These are phyloP conservation scores for Fusarium sp. DNA, from an alignment of 2,329 filamentous ascomycete genomes.

Conservation along the genomic window DNA sequence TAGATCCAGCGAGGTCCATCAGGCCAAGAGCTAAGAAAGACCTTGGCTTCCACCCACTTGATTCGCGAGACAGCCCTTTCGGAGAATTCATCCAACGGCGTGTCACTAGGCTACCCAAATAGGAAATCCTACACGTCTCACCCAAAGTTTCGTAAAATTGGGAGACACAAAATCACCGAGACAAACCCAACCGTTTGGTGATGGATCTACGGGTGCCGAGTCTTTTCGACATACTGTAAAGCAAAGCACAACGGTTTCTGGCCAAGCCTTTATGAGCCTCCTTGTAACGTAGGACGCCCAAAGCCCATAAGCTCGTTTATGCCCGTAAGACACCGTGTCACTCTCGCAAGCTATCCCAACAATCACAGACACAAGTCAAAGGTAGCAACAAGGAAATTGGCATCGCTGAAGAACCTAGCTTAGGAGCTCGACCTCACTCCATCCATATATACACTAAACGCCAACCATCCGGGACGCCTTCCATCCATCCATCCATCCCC, in stretches of 20 bases:
- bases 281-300: background rate
- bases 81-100: background rate
- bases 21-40: background rate
- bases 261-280: background rate
- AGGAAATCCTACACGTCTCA: background rate
- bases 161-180: background rate
- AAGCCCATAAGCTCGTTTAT: background rate
- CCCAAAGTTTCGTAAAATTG: background rate
- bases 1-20: background rate
- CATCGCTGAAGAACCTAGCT: conserved; percentile 36
- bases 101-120: background rate
- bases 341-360: background rate
- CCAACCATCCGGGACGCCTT: conserved; percentile 35
- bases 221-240: background rate
- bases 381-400: conserved; percentile 32
- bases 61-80: background rate
- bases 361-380: background rate
- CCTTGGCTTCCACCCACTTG: background rate
- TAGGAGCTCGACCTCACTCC: conserved; percentile 36
- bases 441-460: conserved; percentile 40
- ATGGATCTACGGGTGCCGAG: background rate
- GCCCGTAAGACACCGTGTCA: background rate
- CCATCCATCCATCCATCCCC: conserved; percentile 22
- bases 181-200: background rate
- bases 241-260: background rate